Evolutionary conservation across 371 early-diverging fungal genomes (phyloP).

Genomic region (Chytridiales sp.): DNA sequence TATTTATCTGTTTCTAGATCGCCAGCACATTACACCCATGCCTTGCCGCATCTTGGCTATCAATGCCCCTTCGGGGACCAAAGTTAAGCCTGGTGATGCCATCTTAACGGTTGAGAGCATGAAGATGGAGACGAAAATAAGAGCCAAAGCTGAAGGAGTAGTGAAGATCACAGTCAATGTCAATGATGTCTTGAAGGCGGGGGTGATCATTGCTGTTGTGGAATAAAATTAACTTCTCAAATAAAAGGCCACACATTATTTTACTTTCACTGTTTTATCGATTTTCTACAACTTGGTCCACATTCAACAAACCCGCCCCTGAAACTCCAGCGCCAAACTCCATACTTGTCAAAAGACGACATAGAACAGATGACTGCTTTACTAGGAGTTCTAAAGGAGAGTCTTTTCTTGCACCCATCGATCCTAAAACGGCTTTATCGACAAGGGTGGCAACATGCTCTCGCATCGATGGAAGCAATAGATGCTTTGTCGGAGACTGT

Average conservation of each 20-base stretch:
- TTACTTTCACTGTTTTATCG: too few species aligned
- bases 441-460: constrained; percentile 67
- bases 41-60: constrained; percentile 69
- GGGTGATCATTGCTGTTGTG: constrained; percentile 61
- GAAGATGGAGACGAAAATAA: constrained; percentile 72
- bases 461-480: constrained; percentile 53
- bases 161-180: constrained; percentile 64
- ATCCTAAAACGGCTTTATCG: constrained; percentile 71
- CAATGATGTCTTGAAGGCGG: constrained; percentile 67
- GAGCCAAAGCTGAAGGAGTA: constrained; percentile 62
- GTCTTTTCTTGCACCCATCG: constrained; percentile 17
- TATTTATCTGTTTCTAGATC: constrained; percentile 1
- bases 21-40: constrained; percentile 57
- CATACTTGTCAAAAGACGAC: too few species aligned
- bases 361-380: too few species aligned
- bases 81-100: constrained; percentile 61
- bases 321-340: too few species aligned
- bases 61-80: constrained; percentile 53
- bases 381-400: constrained; percentile 22
- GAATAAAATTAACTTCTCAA: constrained; percentile 1
- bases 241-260: too few species aligned
- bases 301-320: too few species aligned
- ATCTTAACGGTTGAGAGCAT: constrained; percentile 72
- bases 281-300: too few species aligned
- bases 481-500: constrained; percentile 55